Evolutionary conservation across 2,329 filamentous ascomycete species (phyloP), one percentile per base, ranked within the genome.

Genomic region (Aspergillus aculeatinus): DNA sequence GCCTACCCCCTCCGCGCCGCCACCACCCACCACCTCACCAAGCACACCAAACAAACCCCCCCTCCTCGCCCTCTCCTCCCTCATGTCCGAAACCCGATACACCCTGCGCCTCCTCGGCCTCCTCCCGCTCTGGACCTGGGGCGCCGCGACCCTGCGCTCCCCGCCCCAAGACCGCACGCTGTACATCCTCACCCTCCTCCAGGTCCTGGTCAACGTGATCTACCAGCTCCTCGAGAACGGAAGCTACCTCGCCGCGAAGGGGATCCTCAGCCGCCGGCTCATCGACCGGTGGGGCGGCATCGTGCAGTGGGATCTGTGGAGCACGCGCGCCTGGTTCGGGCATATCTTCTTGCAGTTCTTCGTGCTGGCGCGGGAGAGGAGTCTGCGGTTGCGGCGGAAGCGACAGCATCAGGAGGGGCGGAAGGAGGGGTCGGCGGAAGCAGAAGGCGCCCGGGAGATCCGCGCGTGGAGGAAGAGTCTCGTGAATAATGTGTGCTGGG

Each of bases 141-240:
- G 54, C 81, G 96, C 74, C 90, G 91, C 76, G 80, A 87, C 65
- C 57, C 78, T 87, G 68, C 74, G 73, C 55, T 76, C 57, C 53
- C 76, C 69, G 48, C 75, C 70, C 42, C 69, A 74, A 5, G 84
- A 85, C 68, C 72, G 69, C 2, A 65, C 78, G 50, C 77, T 81
- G 63, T 80, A 76, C 65, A 63, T 72, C 19, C 78, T 96, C 50
- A 85, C 85, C 23, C 88, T 87, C 75, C 79, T 84, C 6, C 90
- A 95, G 74, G 85, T 96, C 21, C 64, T 82, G 11, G 82, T 86
- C 11, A 89, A 90, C 74, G 76, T 89, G 10, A 72, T 80, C 10
- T 96, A 90, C 79, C 92, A 97, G 77, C 78, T 85, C 1, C 82
- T 94, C 47, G 95, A 99, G 80, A 97, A 96, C 77, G 83, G 84